Base-by-base conservation (phyloP, 2,329 filamentous ascomycete genomes). In the Davidsoniella australis region DNA sequence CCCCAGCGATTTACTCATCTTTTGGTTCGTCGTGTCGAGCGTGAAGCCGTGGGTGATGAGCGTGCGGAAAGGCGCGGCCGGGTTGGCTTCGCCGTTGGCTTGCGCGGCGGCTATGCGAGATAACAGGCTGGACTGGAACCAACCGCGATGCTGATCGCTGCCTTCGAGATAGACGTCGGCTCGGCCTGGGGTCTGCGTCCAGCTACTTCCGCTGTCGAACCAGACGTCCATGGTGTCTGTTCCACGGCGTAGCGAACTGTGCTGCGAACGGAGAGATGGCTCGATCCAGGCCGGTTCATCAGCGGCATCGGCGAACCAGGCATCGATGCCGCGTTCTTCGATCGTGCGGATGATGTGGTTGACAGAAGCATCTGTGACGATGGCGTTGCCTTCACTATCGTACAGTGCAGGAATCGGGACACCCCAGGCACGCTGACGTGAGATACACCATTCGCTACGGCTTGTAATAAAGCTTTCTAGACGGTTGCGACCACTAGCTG, bases 191-290 rank as follows among this genome's bases (percentile, higher is more conserved):
- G 67, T 69, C 59, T 76, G 71, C 3, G 71, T 82, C 91, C 91
- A 98, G 59, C 86, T 94, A 45, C 84, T 94, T 5, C 91, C 91
- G 56, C 91, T 96, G 62, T 98, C 91, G 57, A 98, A 98, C 91
- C 91, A 98, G 8, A 98, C 91, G 62, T 98, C 91, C 91, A 98
- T 98, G 0, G 91, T 98, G 59, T 98, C 91, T 41, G 71, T 84
- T 12, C 89, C 89, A 54, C 91, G 81, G 44, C 74, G 69, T 60
- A 82, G 91, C 4, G 66, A 60, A 7, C 69, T 68, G 12, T 70
- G 66, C 12, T 16, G 24, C 4, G 37, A 38, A 29, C 66, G 65
- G 1, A 94, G 67, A 8, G 75, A 72, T 5, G 75, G 64, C 2
- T 80, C 77, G 29, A 93, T 70, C 89, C 89, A 98, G 0, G 75